Evolutionary conservation across 768 basidiomycete species (phyloP), one percentile per base, ranked within the genome.

Genomic region (Calocera cornea): DNA sequence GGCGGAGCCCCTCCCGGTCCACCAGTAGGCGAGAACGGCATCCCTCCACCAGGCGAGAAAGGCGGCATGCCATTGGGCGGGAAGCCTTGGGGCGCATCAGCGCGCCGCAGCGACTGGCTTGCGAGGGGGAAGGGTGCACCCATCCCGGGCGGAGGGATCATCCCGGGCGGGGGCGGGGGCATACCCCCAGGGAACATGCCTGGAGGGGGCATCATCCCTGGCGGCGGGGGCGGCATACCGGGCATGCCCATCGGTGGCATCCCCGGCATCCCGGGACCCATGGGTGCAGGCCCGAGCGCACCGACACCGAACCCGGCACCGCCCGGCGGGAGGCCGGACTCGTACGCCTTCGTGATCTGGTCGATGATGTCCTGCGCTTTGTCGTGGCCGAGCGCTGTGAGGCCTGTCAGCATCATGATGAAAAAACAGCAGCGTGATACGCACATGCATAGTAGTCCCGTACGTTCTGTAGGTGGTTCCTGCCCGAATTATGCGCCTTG

Each of bases 331-430:
- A 87, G 87, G 47, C 89, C 86, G 33, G 83, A 84, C 78, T 98
- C 95, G 74, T 95, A 97, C 29, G 90, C 87, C 24, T 89, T 87
- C 40, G 93, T 95, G 77, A 99, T 98, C 77, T 95, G 92, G 83
- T 99, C 95, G 75, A 99, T 98, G 76, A 98, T 93, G 73, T 80
- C 92, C 77, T 99, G 97, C 19, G 95, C 95, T 77, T 95, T 95
- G 83, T 98, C 95, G 78, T 97, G 93, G 67, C 80, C 79, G 65
- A 81, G 72, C 14, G 74, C 78, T 79, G 71, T 40, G 38, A 1
- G 27, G 36, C 41, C 34, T 60, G 65, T 64, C 66, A 22, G 50
- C 34, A n/a, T 31, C n/a, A 41, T 38, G 36, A 38, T 41, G 36
- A 19, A 22, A 12, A 1, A 29, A 29, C 33, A 1, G 14, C 24